Percentiles rank a stretch among this genome's conserved stretches.
These are phyloP conservation scores for Pestalotiopsis sp. DNA, from an alignment of 2,329 filamentous ascomycete species.

Conservation along the genomic window DNA sequence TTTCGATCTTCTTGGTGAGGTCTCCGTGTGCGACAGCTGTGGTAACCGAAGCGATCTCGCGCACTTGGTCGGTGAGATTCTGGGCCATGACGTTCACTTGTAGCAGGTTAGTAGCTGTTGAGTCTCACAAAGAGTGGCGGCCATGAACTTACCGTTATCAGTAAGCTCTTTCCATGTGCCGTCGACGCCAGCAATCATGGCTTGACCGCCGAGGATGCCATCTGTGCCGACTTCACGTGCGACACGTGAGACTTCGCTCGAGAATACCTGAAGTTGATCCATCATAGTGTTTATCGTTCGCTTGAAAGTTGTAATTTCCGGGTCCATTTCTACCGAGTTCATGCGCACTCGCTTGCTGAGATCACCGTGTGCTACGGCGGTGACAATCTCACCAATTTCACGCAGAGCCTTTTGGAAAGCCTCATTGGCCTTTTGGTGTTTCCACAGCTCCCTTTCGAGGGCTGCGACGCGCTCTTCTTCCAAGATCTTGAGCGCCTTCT, in stretches of 20 bases:
- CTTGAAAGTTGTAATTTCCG: conserved; percentile 97
- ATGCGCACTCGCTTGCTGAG: conserved; percentile 96
- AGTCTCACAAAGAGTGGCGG: neutral
- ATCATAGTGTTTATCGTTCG: conserved; percentile 99
- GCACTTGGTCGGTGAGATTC: conserved; percentile 81
- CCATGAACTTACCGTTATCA: conserved; percentile 64
- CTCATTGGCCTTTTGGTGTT: conserved; percentile 97
- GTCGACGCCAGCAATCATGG: conserved; percentile 89
- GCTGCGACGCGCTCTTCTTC: conserved; percentile 87
- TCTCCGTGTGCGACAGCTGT: conserved; percentile 83
- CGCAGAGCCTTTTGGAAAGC: conserved; percentile 97
- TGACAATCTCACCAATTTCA: conserved; percentile 97
- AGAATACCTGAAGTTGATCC: conserved; percentile 95
- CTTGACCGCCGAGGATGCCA: conserved; percentile 90
- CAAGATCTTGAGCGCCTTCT: conserved; percentile 78
- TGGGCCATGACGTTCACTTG: conserved; percentile 82
- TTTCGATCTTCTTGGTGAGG: conserved; percentile 81
- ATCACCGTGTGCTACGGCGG: conserved; percentile 92
- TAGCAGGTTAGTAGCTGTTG: conserved; percentile 25
- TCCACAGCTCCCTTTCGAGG: conserved; percentile 90
- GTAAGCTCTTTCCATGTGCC: conserved; percentile 98
- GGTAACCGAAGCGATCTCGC: conserved; percentile 83
- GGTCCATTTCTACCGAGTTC: conserved; percentile 95
- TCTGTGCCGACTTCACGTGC: conserved; percentile 96
- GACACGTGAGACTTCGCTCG: conserved; percentile 92